Percentiles rank a stretch among this genome's conserved stretches.
phyloP scores from a whole-genome alignment of 1,284 basidiomycete genomes.

The Austroboletus novae-zelandiae region DNA sequence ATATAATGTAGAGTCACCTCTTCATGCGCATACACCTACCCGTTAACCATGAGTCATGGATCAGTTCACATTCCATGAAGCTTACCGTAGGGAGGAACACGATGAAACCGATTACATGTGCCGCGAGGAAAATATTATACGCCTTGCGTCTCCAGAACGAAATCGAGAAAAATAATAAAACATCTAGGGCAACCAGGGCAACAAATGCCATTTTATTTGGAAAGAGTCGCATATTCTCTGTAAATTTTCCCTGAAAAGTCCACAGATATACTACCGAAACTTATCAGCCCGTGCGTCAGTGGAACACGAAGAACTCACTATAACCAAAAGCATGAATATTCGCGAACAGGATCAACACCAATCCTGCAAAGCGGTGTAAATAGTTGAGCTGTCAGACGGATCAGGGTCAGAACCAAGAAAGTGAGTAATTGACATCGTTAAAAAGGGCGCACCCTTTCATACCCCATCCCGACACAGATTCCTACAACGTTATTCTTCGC shows the following conservation, averaged over 20 bases:
- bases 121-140: conserved; percentile 56
- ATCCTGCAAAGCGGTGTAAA: conserved; percentile 73
- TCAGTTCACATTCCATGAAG: background rate
- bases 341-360: conserved; percentile 55
- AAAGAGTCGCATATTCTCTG: conserved; percentile 32
- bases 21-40: conserved; percentile 49
- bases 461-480: conserved; percentile 63
- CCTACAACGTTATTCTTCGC: conserved; percentile 74
- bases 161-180: conserved; percentile 53
- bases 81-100: conserved; percentile 51
- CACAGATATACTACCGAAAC: conserved; percentile 55
- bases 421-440: background rate
- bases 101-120: conserved; percentile 47
- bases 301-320: conserved; percentile 39
- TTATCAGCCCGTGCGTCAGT: background rate
- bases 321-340: conserved; percentile 70
- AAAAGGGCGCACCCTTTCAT: conserved; percentile 57
- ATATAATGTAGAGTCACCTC: conserved; percentile 46
- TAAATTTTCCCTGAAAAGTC: conserved; percentile 47
- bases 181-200: conserved; percentile 50
- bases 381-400: conserved; percentile 60
- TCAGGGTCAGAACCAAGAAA: conserved; percentile 4
- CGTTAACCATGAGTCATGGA: background rate
- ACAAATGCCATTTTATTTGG: conserved; percentile 50
- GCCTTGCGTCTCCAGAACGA: conserved; percentile 49